Evolutionary conservation across 139 green algal species (phyloP).

Genomic region (Eudorina sp.): DNA sequence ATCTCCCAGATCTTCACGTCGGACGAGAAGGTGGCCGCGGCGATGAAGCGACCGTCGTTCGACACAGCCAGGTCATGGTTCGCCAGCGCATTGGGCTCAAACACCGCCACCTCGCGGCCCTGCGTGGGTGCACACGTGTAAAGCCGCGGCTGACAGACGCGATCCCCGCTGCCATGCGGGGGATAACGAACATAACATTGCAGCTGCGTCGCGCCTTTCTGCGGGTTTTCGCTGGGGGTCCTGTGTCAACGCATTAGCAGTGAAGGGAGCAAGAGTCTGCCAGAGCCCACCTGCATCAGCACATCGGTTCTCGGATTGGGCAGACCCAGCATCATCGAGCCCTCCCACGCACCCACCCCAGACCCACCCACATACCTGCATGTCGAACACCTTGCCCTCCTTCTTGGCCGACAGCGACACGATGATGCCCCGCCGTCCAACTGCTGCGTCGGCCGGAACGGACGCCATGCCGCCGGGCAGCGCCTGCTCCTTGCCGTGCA

Average conservation of each 20-base stretch:
- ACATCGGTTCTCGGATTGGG: too few relatives aligned
- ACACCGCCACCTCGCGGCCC: slow-evolving; percentile 57
- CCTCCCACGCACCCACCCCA: too few relatives aligned
- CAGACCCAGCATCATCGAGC: too few relatives aligned
- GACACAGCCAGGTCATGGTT: slow-evolving; percentile 73
- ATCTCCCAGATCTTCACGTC: slow-evolving; percentile 73
- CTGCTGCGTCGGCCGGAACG: neutral
- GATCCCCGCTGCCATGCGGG: too few relatives aligned
- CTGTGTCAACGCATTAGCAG: too few relatives aligned
- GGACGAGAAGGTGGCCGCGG: slow-evolving; percentile 65
- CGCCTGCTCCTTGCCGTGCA: slow-evolving; percentile 52
- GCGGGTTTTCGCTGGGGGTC: too few relatives aligned
- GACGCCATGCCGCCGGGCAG: neutral
- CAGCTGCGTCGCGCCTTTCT: too few relatives aligned
- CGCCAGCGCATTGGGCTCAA: slow-evolving; percentile 64
- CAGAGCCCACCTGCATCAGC: too few relatives aligned
- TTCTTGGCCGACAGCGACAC: slow-evolving; percentile 61
- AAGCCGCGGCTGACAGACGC: too few relatives aligned
- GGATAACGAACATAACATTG: too few relatives aligned
- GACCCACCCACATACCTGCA: neutral
- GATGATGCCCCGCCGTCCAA: slow-evolving; percentile 38
- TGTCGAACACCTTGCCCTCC: slow-evolving; percentile 55
- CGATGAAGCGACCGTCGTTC: slow-evolving; percentile 64
- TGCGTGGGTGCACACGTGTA: neutral
- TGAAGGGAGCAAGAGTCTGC: too few relatives aligned